Evolutionary conservation across 306 rosid genomes (phyloP), one percentile per base, ranked within the genome.

Genomic region (Sophora flavescens): DNA sequence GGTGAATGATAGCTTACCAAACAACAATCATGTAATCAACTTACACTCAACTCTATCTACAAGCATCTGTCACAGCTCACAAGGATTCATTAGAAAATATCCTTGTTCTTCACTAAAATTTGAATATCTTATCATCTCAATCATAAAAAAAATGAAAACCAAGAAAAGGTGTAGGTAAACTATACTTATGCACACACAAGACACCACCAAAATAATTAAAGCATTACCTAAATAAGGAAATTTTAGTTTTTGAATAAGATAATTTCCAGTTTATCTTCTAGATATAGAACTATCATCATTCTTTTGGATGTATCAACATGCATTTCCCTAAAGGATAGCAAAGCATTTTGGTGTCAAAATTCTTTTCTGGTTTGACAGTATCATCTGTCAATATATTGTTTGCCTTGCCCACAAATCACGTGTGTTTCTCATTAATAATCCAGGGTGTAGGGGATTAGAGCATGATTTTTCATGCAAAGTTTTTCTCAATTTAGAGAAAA

Each of bases 141-240:
- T 2, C 3, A 47, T 67, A 36, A 16, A 28, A 11, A 59, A 30
- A 68, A 28, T 12, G 28, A 30, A 51, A 63, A 60, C 61, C 17
- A 75, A 30, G 3, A 58, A 67, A 26, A 61, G n/a, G 41, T 38
- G 44, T 12, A 9, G n/a, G 9, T 16, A 81, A 48, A 68, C 60
- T 9, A 51, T 13, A 68, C 11, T 58, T 28, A 68, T 60, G 4
- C n/a, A 81, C 51, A 15, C 58, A 68, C 47, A 75, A 17, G 42
- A 59, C 68, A 26, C 60, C 30, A 51, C 52, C 28, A 32, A 42
- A 67, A 41, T 39, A 35, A 12, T 28, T 7, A 45, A 52, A 73
- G 15, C 76, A 80, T 59, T 56, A 76, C 77, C 77, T 60, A 60
- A 70, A 80, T 59, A 75, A 52, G 64, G 74, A 39, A 70, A 33